Conservation (phyloP, 2,329 filamentous ascomycete genomes). For the Coniochaeta ligniaria region DNA sequence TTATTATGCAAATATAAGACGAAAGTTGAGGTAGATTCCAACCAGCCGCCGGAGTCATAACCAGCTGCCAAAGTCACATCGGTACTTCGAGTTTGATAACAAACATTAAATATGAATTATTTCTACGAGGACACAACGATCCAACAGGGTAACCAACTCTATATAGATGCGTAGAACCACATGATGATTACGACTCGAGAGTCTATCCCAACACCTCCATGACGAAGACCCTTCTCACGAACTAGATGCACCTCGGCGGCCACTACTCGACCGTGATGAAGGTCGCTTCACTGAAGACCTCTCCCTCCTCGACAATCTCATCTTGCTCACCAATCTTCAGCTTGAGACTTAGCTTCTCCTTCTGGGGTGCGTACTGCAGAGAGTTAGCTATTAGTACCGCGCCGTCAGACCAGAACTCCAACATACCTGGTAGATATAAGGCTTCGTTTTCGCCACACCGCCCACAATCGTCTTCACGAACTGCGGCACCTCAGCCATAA, state of each 20-base stretch:
- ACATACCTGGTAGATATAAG: slow-evolving; percentile 92
- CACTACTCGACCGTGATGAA: slow-evolving; percentile 66
- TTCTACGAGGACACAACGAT: background rate
- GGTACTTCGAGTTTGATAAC: background rate
- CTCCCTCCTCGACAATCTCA: slow-evolving; percentile 70
- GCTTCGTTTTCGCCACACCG: slow-evolving; percentile 82
- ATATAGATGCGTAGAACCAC: background rate
- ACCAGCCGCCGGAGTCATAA: no score
- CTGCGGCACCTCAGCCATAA: slow-evolving; percentile 92
- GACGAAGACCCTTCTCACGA: background rate
- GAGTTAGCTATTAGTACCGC: slow-evolving; percentile 12
- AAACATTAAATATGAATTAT: background rate
- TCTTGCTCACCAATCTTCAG: slow-evolving; percentile 71
- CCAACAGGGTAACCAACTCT: background rate
- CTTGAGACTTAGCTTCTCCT: slow-evolving; percentile 64
- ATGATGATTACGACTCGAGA: background rate
- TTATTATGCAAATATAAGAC: background rate
- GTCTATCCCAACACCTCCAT: slow-evolving; percentile 1
- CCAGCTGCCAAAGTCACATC: background rate
- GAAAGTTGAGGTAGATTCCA: background rate
- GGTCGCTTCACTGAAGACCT: slow-evolving; percentile 83
- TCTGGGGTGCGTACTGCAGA: slow-evolving; percentile 59
- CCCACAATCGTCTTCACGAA: slow-evolving; percentile 94
- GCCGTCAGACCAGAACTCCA: background rate
- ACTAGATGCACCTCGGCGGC: background rate